These are phyloP conservation scores for Boletus sp. DNA, from an alignment of 768 basidiomycete genomes.

Conservation along the genomic window DNA sequence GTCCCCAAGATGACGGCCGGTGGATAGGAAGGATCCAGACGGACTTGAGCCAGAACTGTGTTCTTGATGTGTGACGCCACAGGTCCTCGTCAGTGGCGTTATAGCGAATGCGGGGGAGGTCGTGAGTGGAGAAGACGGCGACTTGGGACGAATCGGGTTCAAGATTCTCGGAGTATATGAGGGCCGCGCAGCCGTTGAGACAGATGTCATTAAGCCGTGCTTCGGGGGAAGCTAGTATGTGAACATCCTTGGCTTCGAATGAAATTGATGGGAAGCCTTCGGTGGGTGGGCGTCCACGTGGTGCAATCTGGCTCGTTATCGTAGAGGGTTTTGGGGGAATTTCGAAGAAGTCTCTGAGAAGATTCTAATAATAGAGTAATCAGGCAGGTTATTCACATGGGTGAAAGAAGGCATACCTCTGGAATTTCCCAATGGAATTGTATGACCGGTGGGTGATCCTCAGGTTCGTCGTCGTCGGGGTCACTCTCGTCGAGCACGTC, in stretches of 20 bases:
- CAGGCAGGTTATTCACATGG: background rate
- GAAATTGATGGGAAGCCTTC: background rate
- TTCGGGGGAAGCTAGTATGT: background rate
- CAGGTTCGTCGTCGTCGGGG: background rate
- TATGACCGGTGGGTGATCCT: background rate
- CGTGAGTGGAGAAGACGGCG: conserved; percentile 7
- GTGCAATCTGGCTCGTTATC: background rate
- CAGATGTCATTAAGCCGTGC: conserved; percentile 7
- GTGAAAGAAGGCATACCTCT: background rate
- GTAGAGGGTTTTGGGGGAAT: background rate
- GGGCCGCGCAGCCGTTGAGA: conserved; percentile 11
- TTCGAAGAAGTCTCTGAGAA: background rate
- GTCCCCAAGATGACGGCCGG: background rate
- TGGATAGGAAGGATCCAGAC: conserved; percentile 27
- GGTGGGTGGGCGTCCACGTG: background rate
- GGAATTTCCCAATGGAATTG: background rate
- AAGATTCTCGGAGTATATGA: background rate
- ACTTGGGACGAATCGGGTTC: background rate
- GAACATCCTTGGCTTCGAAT: conserved; percentile 9
- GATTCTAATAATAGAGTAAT: background rate
- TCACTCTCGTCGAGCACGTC: background rate
- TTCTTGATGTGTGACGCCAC: conserved; percentile 18
- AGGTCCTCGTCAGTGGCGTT: conserved; percentile 11
- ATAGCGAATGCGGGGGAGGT: background rate
- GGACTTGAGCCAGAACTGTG: conserved; percentile 30